These are phyloP conservation scores for Echeveria elegans DNA, from an alignment of 164 flowering plant genomes.

Conservation along the genomic window DNA sequence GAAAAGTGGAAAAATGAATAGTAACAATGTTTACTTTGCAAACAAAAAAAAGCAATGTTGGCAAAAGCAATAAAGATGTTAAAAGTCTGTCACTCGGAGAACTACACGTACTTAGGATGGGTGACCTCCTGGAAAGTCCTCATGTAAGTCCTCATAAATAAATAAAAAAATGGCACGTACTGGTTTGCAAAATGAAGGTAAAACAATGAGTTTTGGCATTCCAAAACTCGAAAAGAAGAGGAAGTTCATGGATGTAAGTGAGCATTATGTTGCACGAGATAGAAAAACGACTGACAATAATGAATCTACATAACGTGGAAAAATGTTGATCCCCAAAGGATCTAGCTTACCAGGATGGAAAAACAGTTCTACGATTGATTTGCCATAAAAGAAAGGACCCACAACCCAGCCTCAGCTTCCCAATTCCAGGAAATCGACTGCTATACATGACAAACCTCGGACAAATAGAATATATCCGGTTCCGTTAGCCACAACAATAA, in stretches of 20 bases:
- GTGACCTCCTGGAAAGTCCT: too few species aligned
- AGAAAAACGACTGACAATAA: constrained; percentile 26
- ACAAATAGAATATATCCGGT: constrained; percentile 26
- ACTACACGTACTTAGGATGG: too few species aligned
- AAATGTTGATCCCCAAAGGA: constrained; percentile 56
- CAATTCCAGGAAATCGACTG: constrained; percentile 40
- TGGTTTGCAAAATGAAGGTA: constrained; percentile 69
- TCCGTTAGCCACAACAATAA: constrained; percentile 14
- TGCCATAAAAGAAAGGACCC: constrained; percentile 44
- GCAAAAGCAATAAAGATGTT: constrained; percentile 37
- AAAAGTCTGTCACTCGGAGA: constrained; percentile 31
- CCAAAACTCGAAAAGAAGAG: constrained; percentile 94
- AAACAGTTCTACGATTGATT: constrained; percentile 33
- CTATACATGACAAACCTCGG: constrained; percentile 24
- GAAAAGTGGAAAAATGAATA: too few species aligned
- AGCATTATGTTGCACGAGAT: constrained; percentile 53
- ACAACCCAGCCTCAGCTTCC: constrained; percentile 40
- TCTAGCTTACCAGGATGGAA: constrained; percentile 39
- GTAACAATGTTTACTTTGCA: too few species aligned
- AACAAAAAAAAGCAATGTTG: too few species aligned
- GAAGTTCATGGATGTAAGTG: constrained; percentile 97
- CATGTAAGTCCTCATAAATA: too few species aligned
- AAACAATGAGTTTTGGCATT: constrained; percentile 69
- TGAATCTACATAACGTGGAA: constrained; percentile 32
- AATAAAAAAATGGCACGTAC: constrained; percentile 38